These are phyloP conservation scores for Hepatocystis sp. DNA, from an alignment of 169 alveolate species.

Conservation along the genomic window DNA sequence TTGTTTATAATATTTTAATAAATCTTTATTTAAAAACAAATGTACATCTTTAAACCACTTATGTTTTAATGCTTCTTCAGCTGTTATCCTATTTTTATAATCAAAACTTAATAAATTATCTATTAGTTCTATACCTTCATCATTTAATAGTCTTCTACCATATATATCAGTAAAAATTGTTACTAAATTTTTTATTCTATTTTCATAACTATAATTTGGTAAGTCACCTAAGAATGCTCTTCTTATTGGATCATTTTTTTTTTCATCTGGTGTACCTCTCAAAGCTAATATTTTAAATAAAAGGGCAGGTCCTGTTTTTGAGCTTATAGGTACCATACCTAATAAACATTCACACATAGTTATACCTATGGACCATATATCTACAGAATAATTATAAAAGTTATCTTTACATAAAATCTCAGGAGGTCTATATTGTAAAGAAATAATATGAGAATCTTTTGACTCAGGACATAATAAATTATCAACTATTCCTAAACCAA, in stretches of 20 bases:
- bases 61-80: conserved; percentile 87
- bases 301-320: conserved; percentile 46
- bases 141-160: conserved; percentile 83
- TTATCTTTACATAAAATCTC: conserved; percentile 78
- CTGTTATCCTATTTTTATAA: conserved; percentile 88
- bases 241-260: conserved; percentile 22
- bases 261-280: conserved; percentile 47
- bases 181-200: conserved; percentile 75
- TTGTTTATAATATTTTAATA: conserved; percentile 31
- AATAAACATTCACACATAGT: conserved; percentile 79
- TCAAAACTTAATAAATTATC: conserved; percentile 85
- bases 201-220: conserved; percentile 81
- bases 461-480: conserved; percentile 81
- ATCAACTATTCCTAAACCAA: conserved; percentile 84
- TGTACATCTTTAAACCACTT: conserved; percentile 87
- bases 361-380: conserved; percentile 86
- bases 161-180: conserved; percentile 84
- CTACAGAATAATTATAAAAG: conserved; percentile 77
- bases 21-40: conserved; percentile 24
- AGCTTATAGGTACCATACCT: conserved; percentile 56
- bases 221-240: conserved; percentile 67
- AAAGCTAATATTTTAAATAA: conserved; percentile 49
- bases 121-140: conserved; percentile 88
- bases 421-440: conserved; percentile 87
- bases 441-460: conserved; percentile 82